Evolutionary conservation across 805 yeast species (phyloP), one percentile per base, ranked within the genome.

Genomic region (Yarrowia yakushimensis): DNA sequence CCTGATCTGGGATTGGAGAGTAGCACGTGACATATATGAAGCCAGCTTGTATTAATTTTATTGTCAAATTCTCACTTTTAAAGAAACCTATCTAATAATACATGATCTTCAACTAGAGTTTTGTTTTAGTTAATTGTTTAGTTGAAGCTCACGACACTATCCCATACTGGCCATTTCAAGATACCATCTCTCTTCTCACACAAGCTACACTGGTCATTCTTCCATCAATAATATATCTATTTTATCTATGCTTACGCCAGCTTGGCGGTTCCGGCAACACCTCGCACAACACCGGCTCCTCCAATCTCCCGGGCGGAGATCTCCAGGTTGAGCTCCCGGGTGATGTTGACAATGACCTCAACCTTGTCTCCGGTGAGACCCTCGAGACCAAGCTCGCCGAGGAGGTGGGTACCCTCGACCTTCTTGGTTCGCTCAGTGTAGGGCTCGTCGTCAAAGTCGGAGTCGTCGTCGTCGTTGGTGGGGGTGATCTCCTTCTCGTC

Each of bases 371-470:
- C 85, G 70, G 82, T 80, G 69, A 84, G 86, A 69, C 84, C 90
- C 74, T 85, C 83, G 65, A 92, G 79, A 59, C 86, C 87, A 68
- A 91, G 78, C 72, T 88, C 89, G 67, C 91, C 96, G 70, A 94
- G 81, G 70, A 84, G 81, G 60, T 83, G 81, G 67, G 90, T 90
- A 66, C 91, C 83, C 71, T 82, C 82, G 79, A 84, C 85, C 48
- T 84, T 85, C 67, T 87, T 87, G 78, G 85, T 88, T 76, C 85
- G 86, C 67, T 84, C 78, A 72, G 90, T 81, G 76, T 92, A 97
- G 67, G 97, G 97, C 79, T 92, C 97, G 67, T 89, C 96, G 69
- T 90, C 97, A 76, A 80, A 78, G 70, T 79, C 82, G 61, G 76
- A 74, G 69, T 77, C 81, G 62, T 78, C 81, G 45, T 78, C 81